A percentile compares a stretch with the other conserved stretches of the same genome.
Conservation (phyloP, 331 rosid species). For the Malus hybrid region DNA sequence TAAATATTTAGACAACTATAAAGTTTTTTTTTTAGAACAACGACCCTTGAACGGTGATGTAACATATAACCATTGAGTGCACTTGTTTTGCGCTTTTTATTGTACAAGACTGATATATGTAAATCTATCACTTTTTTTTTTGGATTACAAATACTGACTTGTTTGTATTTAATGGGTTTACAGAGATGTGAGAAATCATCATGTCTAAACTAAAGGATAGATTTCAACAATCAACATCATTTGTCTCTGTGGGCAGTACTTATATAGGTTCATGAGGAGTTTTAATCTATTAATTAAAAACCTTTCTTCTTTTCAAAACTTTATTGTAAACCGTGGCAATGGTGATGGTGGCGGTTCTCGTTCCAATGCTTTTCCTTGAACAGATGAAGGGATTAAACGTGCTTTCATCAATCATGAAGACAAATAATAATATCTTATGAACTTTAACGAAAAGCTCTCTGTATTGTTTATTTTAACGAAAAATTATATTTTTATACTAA, state of each 20-base stretch:
- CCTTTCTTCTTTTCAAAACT: not conserved
- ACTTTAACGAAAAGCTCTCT: too few species aligned
- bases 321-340: not conserved
- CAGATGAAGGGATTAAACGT: not conserved
- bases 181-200: not conserved
- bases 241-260: not conserved
- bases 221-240: not conserved
- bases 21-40: too few species aligned
- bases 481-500: too few species aligned
- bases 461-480: too few species aligned
- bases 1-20: too few species aligned
- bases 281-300: not conserved
- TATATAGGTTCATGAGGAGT: not conserved
- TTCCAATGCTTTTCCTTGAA: not conserved
- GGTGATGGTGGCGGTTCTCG: not conserved
- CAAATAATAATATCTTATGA: not conserved
- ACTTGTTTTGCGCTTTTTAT: too few species aligned
- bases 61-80: too few species aligned
- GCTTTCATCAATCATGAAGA: conserved; percentile 7
- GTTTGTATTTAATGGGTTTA: too few species aligned
- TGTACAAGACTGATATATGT: too few species aligned
- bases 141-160: not conserved
- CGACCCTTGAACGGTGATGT: not conserved
- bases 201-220: not conserved
- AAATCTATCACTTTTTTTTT: not conserved